phyloP scores from a whole-genome alignment of 768 basidiomycete species.

The Leucocoprinus sp. region DNA sequence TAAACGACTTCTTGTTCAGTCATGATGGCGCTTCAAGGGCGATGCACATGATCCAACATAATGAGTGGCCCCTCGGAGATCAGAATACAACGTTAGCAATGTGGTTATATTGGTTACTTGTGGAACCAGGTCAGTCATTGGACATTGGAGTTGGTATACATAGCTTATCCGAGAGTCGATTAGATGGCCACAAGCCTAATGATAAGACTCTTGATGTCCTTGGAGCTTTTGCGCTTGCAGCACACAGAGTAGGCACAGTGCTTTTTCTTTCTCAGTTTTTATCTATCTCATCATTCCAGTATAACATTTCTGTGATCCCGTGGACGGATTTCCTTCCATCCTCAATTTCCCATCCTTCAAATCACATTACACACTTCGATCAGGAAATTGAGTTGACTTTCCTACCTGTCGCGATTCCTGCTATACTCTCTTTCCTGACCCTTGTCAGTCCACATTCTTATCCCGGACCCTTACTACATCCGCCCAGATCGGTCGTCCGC shows the following conservation, averaged over 20 bases:
- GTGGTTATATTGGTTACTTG: constrained; percentile 75
- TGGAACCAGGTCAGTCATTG: constrained; percentile 44
- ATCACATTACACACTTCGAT: constrained; percentile 34
- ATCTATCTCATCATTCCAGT: constrained; percentile 33
- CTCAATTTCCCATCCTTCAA: constrained; percentile 14
- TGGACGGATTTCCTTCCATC: constrained; percentile 47
- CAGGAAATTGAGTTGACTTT: constrained; percentile 38
- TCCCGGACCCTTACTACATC: neutral
- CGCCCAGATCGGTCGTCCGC: constrained; percentile 11
- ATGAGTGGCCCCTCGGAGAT: constrained; percentile 50
- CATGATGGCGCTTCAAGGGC: constrained; percentile 48
- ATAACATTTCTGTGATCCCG: constrained; percentile 44
- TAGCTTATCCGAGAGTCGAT: constrained; percentile 2
- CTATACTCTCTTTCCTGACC: constrained; percentile 63
- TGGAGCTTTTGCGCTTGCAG: constrained; percentile 59
- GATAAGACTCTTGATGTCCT: constrained; percentile 37
- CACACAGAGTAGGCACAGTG: constrained; percentile 37
- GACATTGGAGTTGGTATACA: neutral
- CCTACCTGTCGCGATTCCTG: constrained; percentile 60
- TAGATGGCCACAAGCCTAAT: constrained; percentile 41
- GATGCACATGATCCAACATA: constrained; percentile 28
- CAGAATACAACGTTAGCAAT: constrained; percentile 52
- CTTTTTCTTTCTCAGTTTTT: constrained; percentile 3
- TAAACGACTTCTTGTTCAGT: constrained; percentile 61
- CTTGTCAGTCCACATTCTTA: constrained; percentile 33